phyloP scores from a whole-genome alignment of 2,329 filamentous ascomycete species.

The Coniochaeta ligniaria region DNA sequence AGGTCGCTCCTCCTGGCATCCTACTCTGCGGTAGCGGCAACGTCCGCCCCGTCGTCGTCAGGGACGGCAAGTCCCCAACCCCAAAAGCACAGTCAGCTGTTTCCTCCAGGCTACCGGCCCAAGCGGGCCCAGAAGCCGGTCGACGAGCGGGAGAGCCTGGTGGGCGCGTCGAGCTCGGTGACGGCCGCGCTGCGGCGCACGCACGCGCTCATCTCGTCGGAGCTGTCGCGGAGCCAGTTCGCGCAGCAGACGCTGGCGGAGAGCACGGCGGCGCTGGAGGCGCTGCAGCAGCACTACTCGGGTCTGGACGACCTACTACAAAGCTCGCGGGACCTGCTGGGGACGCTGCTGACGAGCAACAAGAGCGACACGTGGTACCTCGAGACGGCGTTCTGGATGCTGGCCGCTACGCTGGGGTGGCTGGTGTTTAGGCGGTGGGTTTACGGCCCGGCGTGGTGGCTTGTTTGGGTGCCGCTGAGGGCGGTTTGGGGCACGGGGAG shows the following conservation, averaged over 20 bases:
- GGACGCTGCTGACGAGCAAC: slow-evolving; percentile 73
- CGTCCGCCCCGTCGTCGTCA: slow-evolving; percentile 12
- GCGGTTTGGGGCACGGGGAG: slow-evolving; percentile 53
- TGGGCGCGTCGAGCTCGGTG: slow-evolving; percentile 74
- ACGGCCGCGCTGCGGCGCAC: slow-evolving; percentile 78
- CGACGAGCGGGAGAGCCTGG: slow-evolving; percentile 59
- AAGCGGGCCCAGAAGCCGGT: slow-evolving; percentile 20
- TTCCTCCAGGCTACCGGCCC: slow-evolving; percentile 14
- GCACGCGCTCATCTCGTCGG: slow-evolving; percentile 77
- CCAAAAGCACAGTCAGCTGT: slow-evolving; percentile 12
- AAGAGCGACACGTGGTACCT: slow-evolving; percentile 99
- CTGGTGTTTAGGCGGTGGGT: slow-evolving; percentile 76
- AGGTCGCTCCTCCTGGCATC: slow-evolving; percentile 67
- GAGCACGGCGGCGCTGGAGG: slow-evolving; percentile 73
- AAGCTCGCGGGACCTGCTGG: slow-evolving; percentile 67
- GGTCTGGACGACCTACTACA: slow-evolving; percentile 71
- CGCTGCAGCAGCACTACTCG: slow-evolving; percentile 74
- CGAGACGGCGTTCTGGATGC: slow-evolving; percentile 78
- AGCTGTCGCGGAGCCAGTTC: slow-evolving; percentile 81
- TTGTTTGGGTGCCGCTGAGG: slow-evolving; percentile 76
- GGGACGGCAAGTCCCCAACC: slow-evolving; percentile 25
- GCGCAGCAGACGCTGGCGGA: slow-evolving; percentile 83
- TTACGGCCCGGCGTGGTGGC: slow-evolving; percentile 87
- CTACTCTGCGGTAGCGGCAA: slow-evolving; percentile 31
- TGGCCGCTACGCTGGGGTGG: slow-evolving; percentile 74